Base-by-base conservation (phyloP, 768 basidiomycete genomes). In the Boletus edulis region DNA sequence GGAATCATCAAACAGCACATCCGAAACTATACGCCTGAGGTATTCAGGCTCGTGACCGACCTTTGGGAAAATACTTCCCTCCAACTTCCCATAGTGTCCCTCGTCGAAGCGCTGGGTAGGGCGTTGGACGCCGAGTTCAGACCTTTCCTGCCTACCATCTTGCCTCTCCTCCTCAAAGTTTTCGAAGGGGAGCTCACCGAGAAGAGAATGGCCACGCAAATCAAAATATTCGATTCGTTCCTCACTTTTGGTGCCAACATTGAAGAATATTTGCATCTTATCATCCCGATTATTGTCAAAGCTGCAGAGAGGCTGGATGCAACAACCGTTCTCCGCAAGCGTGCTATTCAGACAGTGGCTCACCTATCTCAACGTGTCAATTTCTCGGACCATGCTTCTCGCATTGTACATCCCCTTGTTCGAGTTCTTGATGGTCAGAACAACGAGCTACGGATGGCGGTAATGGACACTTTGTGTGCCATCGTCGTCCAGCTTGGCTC, bases 1-100 rank as follows among this genome's bases (percentile, higher is more conserved):
- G 86, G 89, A 32, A 97, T 98, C 67, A 94, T 98, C 75, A 97
- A 95, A 71, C 94, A 96, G 68, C 97, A 98, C 67, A 86, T 98
- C 56, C 87, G 96, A 52, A 94, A 91, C 64, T 94, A 93, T 70
- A 87, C 92, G 57, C 82, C 84, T 2, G 88, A 92, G 12, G 80
- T 98, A 31, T 93, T 98, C 72, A 78, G 74, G 41, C 80, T 98
- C 35, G 84, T 98, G 47, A 86, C 83, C 22, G 94, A 97, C 54
- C 84, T 96, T 45, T 99, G 97, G 96, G 88, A 94, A 31, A 89
- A 85, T 55, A 72, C 76, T 5, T 76, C 86, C 11, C 79, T 98
- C 22, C 96, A 98, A 63, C 80, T 95, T 45, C 93, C 94, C 6
- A 87, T 98, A 41, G 93, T 98, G 51, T 85, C 91, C 14, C 79